Base-by-base conservation (phyloP, 345 rosid genomes). In the Brassica rapa region DNA sequence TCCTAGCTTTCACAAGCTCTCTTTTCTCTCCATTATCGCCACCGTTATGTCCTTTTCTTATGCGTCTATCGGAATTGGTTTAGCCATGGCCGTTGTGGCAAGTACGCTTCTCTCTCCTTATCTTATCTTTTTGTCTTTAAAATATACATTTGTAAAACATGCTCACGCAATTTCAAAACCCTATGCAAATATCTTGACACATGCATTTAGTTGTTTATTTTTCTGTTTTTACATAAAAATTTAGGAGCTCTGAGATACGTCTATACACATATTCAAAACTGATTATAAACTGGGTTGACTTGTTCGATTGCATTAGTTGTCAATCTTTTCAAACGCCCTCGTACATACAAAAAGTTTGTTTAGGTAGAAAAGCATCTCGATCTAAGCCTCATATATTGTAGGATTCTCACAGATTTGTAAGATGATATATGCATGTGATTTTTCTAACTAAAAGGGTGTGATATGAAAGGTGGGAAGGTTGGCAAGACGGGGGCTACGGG, bases 41-140 rank as follows among this genome's bases (percentile, higher is more conserved):
- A 93, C 98, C 3, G 49, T 94, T 23, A 94, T 94, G 98, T 94
- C 98, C 39, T 92, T 94, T 37, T 82, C 95, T 70, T 94, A 94
- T 76, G 80, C 98, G 1, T 73, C 87, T 23, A 91, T 92, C 1
- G 98, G 98, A 15, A 83, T 92, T 8, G 95, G 94, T 5, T 88
- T 94, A 37, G 85, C 97, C 85, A 76, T 94, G 3, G 94, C 97
- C 46, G 66, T 69, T 21, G 78, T 81, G 0, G 77, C 80, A 53
- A 82, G 87, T 81, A 81, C 5, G 24, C 14, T 60, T 60, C 11
- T 25, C 37, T 9, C 41, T n/a, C 23, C 19, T 23, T 59, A 59
- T 59, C 63, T 24, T 4, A 23, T 24, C 11, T 59, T 5, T 64
- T 29, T 59, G n/a, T 4, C 51, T 37, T 6, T 15, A 16, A 57